These are phyloP conservation scores for Phytophthora ohioensis DNA, from an alignment of 352 stramenopile species.

Conservation along the genomic window DNA sequence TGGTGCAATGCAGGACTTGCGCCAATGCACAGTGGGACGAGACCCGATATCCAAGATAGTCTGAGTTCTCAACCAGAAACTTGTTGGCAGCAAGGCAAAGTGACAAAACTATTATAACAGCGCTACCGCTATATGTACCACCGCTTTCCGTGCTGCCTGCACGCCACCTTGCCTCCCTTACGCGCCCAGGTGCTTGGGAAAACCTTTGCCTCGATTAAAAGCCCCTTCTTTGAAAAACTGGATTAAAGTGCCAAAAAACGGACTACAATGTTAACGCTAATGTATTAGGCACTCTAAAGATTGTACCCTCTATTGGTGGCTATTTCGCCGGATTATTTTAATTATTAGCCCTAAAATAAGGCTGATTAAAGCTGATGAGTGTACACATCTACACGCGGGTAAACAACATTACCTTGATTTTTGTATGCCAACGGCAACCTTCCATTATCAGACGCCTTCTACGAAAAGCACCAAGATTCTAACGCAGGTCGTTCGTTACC, in stretches of 20 bases:
- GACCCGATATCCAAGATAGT: not conserved
- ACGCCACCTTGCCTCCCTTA: too few relatives aligned
- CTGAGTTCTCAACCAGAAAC: not conserved
- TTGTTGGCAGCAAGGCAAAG: too few relatives aligned
- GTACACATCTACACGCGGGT: not conserved
- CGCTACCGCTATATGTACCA: too few relatives aligned
- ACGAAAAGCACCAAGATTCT: constrained; percentile 3
- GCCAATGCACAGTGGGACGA: constrained; percentile 13
- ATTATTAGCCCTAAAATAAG: not conserved
- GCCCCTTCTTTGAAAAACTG: too few relatives aligned
- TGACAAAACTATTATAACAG: too few relatives aligned
- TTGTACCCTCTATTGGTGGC: not conserved
- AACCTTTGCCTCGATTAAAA: too few relatives aligned
- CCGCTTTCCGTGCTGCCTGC: too few relatives aligned
- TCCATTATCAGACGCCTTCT: constrained; percentile 8
- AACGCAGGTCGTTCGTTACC: not conserved
- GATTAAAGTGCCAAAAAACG: too few relatives aligned
- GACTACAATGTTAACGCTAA: too few relatives aligned
- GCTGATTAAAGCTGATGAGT: constrained; percentile 11
- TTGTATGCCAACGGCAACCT: constrained; percentile 21
- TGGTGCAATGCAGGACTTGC: not conserved
- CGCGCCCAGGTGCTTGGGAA: too few relatives aligned
- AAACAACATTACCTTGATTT: constrained; percentile 20
- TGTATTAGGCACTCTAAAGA: too few relatives aligned
- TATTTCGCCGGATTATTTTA: not conserved